Percentiles rank a stretch among this genome's conserved stretches.
phyloP scores from a whole-genome alignment of 1,284 basidiomycete species.

The Ceratobasidium sp. region DNA sequence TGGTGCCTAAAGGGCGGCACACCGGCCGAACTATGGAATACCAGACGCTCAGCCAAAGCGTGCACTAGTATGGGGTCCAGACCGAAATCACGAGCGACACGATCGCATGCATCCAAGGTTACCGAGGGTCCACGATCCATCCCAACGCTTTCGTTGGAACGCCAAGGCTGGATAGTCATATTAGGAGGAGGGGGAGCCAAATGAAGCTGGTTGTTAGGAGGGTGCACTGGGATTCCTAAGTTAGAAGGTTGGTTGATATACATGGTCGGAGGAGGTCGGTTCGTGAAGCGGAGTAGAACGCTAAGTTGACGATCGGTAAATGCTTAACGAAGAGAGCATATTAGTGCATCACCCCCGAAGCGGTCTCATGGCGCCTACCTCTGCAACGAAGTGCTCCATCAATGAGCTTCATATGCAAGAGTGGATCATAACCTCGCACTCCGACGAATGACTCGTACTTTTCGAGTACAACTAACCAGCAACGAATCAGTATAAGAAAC shows the following conservation, averaged over 20 bases:
- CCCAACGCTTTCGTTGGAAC: not conserved
- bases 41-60: constrained; percentile 26
- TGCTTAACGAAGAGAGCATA: constrained; percentile 26
- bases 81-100: constrained; percentile 37
- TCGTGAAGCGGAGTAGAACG: constrained; percentile 35
- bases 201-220: not conserved
- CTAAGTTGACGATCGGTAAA: constrained; percentile 42
- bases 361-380: constrained; percentile 22
- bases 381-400: constrained; percentile 32
- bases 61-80: constrained; percentile 25
- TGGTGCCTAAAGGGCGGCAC: not conserved
- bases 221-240: not conserved
- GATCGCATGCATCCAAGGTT: constrained; percentile 13
- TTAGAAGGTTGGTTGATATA: not conserved
- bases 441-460: constrained; percentile 37
- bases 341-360: not conserved
- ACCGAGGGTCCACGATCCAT: not conserved
- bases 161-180: not conserved
- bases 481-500: not conserved
- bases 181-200: not conserved
- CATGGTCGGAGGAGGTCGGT: constrained; percentile 3
- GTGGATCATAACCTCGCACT: constrained; percentile 35
- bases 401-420: constrained; percentile 39
- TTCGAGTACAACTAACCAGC: constrained; percentile 30
- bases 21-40: constrained; percentile 7